Evolutionary conservation across 2,329 filamentous ascomycete genomes (phyloP).

Genomic region (Colletotrichum melonis): DNA sequence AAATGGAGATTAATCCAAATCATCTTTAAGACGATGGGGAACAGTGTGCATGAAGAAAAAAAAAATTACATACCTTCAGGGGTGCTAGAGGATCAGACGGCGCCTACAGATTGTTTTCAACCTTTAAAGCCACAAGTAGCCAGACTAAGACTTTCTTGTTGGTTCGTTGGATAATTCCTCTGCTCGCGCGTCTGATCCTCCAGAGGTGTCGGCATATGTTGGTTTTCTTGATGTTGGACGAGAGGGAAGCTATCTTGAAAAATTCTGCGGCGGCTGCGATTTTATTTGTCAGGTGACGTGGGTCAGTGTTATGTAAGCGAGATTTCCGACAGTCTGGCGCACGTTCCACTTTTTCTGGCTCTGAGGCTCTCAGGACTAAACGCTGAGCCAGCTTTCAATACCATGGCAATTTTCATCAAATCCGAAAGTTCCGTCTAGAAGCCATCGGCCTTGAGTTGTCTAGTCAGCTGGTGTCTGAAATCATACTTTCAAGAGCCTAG

Average conservation of each 20-base stretch:
- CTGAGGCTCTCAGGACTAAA: background rate
- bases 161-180: background rate
- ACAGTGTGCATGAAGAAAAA: too few relatives aligned
- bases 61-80: background rate
- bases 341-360: background rate
- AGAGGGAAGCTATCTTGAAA: background rate
- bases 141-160: background rate
- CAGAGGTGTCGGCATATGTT: background rate
- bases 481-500: too few relatives aligned
- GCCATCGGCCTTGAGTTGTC: too few relatives aligned
- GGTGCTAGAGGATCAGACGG: background rate
- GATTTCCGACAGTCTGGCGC: background rate
- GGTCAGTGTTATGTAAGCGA: slow-evolving; percentile 12
- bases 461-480: too few relatives aligned
- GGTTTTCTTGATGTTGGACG: background rate
- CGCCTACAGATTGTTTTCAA: background rate
- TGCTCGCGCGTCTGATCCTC: background rate
- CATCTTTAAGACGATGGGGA: slow-evolving; percentile 20
- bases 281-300: slow-evolving; percentile 13
- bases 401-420: too few relatives aligned
- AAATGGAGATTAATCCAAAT: slow-evolving; percentile 18
- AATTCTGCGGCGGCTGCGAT: background rate
- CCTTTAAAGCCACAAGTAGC: background rate
- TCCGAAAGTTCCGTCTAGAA: too few relatives aligned
- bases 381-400: too few relatives aligned